Conservation (phyloP, 176 grass and related monocot genomes). For the Zoysia pacifica region DNA sequence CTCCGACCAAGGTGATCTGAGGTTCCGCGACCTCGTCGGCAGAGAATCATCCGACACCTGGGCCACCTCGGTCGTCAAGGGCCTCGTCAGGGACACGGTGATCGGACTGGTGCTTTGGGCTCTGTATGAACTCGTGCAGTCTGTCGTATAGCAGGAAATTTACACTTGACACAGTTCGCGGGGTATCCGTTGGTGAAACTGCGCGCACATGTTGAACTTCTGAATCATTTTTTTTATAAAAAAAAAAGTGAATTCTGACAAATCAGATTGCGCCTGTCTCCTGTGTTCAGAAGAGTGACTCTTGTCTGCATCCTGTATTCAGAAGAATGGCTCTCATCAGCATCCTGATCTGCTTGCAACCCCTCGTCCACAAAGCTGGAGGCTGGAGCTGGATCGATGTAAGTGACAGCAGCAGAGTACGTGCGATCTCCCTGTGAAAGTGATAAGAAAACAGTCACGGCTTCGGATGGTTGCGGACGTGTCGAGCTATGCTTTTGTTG, state of each 20-base stretch:
- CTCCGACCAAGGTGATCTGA: constrained; percentile 79
- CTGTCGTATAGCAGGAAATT: constrained; percentile 21
- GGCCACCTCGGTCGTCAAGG: constrained; percentile 50
- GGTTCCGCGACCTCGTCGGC: constrained; percentile 76
- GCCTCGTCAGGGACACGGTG: constrained; percentile 72
- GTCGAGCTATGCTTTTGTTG: too few species aligned
- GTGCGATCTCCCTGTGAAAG: too few species aligned
- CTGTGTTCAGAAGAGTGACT: too few species aligned
- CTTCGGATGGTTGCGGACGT: too few species aligned
- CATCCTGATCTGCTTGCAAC: too few species aligned
- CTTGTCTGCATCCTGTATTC: too few species aligned
- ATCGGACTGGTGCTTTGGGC: constrained; percentile 68
- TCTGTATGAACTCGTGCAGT: constrained; percentile 65
- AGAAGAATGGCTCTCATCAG: too few species aligned
- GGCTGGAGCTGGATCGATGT: too few species aligned
- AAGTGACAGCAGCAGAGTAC: too few species aligned
- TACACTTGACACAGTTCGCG: neutral
- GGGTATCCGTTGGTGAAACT: neutral
- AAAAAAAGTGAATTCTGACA: neutral
- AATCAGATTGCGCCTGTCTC: neutral
- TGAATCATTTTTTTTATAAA: neutral
- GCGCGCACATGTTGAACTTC: neutral
- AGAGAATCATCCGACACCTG: constrained; percentile 57
- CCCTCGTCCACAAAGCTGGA: too few species aligned
- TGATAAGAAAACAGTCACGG: too few species aligned